Conservation (phyloP, 2,329 filamentous ascomycete species). For the Coniochaeta sp. region DNA sequence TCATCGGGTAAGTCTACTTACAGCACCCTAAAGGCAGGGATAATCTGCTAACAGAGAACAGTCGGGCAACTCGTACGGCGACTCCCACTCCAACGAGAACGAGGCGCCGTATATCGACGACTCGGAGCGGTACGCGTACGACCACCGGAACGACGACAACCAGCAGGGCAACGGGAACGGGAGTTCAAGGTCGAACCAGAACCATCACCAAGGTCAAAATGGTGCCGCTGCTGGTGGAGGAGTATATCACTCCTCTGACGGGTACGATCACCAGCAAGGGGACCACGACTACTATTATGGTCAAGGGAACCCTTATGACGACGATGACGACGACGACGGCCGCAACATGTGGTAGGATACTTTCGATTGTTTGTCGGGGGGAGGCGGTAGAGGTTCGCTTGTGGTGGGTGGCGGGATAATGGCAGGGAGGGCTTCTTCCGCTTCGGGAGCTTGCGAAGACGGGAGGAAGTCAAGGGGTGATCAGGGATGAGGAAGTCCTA, state of each 20-base stretch:
- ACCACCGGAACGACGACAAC: constrained; percentile 17
- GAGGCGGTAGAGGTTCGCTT: neutral
- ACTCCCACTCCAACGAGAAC: constrained; percentile 16
- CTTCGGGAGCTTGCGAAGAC: neutral
- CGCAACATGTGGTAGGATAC: constrained; percentile 6
- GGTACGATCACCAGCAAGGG: constrained; percentile 3
- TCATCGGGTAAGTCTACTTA: constrained; percentile 22
- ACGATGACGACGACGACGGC: constrained; percentile 5
- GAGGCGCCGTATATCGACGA: constrained; percentile 24
- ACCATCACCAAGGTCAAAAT: too few relatives aligned
- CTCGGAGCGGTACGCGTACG: constrained; percentile 26
- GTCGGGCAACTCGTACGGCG: constrained; percentile 23
- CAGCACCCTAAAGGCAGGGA: neutral
- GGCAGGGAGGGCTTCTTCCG: too few relatives aligned
- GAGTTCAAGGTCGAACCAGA: constrained; percentile 1
- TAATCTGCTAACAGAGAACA: constrained; percentile 6
- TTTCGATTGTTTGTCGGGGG: neutral
- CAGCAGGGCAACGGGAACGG: neutral
- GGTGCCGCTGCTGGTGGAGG: too few relatives aligned
- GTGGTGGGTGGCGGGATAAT: neutral
- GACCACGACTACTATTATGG: constrained; percentile 14
- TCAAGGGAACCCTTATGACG: constrained; percentile 1
- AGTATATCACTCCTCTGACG: constrained; percentile 6
- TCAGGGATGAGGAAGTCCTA: too few relatives aligned
- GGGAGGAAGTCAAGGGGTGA: too few relatives aligned